A percentile compares a stretch with the other conserved stretches of the same genome.
Evolutionary conservation across 148 eudicot genomes (phyloP).

Genomic region (Cornus florida): DNA sequence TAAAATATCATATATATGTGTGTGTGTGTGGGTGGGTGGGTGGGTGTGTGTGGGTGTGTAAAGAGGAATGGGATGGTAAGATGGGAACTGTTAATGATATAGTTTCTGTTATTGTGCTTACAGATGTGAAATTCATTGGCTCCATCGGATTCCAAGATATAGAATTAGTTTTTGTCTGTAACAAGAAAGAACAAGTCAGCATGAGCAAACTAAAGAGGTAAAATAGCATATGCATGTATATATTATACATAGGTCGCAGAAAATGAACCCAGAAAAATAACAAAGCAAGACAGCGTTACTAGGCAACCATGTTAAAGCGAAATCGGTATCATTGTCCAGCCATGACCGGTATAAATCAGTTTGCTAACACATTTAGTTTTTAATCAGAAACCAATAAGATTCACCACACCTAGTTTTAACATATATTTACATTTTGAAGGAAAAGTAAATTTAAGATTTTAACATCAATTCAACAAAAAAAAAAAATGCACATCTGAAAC

Average conservation of each 20-base stretch:
- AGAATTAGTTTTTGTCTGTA: slow-evolving; percentile 87
- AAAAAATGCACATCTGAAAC: too few species aligned
- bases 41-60: too few species aligned
- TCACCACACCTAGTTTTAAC: neutral
- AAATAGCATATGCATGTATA: neutral
- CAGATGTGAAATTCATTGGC: slow-evolving; percentile 96
- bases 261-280: neutral
- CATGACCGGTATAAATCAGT: neutral
- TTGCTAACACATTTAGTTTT: neutral
- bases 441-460: too few species aligned
- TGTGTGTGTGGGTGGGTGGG: too few species aligned
- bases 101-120: slow-evolving; percentile 36
- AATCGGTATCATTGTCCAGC: neutral
- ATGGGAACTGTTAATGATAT: neutral
- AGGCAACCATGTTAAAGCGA: neutral
- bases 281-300: neutral
- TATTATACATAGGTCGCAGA: neutral
- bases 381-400: neutral
- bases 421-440: too few species aligned
- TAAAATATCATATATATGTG: neutral
- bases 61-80: too few species aligned
- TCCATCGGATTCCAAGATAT: slow-evolving; percentile 97
- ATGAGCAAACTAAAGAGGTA: neutral
- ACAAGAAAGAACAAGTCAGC: slow-evolving; percentile 22
- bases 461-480: too few species aligned